phyloP scores from a whole-genome alignment of 176 grass and related monocot species.

The Aegilops sharonensis region DNA sequence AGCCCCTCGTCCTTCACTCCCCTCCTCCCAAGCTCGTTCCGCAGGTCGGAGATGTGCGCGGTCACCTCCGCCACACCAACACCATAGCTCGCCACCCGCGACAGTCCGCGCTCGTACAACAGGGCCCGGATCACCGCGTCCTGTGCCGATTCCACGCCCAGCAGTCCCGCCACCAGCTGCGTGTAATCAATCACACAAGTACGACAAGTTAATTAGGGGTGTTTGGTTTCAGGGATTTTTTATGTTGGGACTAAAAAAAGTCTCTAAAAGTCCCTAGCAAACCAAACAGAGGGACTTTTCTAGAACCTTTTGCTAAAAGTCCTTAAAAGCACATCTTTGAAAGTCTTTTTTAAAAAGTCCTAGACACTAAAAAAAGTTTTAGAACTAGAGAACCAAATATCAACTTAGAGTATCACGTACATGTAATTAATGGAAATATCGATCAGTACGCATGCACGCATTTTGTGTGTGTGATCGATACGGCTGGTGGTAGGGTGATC shows the following conservation, averaged over 20 bases:
- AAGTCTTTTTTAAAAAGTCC: no score
- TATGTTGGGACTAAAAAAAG: no score
- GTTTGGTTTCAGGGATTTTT: no score
- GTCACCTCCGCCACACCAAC: conserved; percentile 79
- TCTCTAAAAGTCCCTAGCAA: no score
- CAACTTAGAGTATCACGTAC: neutral
- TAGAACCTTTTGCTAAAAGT: no score
- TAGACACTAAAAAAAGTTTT: no score
- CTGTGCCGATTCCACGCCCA: conserved; percentile 86
- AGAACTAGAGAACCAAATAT: no score
- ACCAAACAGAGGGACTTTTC: no score
- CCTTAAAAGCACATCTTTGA: no score
- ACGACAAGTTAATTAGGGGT: neutral
- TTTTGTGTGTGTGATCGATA: neutral
- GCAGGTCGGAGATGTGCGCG: conserved; percentile 56
- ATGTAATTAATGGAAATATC: neutral
- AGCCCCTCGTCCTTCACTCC: conserved; percentile 85
- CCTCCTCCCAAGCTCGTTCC: conserved; percentile 54
- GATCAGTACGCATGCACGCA: neutral
- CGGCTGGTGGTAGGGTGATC: conserved; percentile 21
- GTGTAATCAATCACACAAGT: neutral
- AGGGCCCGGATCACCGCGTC: conserved; percentile 79
- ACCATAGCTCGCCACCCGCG: conserved; percentile 42
- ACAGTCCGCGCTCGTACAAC: conserved; percentile 59
- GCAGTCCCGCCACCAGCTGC: conserved; percentile 74